Base-by-base conservation (phyloP, 2,329 filamentous ascomycete species). In the Fusarium coffeatum region DNA sequence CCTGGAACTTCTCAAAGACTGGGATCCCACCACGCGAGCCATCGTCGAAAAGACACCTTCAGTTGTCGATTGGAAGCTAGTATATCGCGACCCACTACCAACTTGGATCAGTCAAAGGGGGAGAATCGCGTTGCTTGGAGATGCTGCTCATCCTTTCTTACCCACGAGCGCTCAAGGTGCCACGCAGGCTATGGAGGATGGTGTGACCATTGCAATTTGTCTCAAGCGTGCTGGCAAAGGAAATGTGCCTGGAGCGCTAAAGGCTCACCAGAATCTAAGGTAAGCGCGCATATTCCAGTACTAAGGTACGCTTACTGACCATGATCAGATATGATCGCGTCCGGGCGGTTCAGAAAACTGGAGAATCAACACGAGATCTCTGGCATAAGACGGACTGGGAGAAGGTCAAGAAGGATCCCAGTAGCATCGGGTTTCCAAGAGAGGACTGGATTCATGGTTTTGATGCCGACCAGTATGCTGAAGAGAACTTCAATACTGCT, bases 321-420 rank as follows among this genome's bases (percentile, higher is more conserved):
- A 12, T 23, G 3, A 3, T 1, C 18, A 73, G 71, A 13, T 74
- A 73, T 10, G 68, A 72, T 6, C 68, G 71, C 10, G 71, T 73
- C 4, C 62, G 42, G 8, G 69, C 66, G 2, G 68, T 74, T 3
- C 71, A 73, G 11, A 74, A 69, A 18, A 73, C 71, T 0, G 71
- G 71, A 9, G 69, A 74, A 13, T 59, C 71, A 1, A 73, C 71
- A 1, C 49, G 71, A 3, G 71, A 73, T 28, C 28, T 72, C 5
- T 73, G 71, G 71, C 71, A 73, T 12, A 74, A 71, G 23, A 72
- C 69, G 2, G 60, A 73, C 27, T 73, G 71, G 71, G 56, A 32
- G 5, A 55, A 59, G 6, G 71, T 72, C 3, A 71, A 62, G 8
- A 23, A 69, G 10, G 51, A 72, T 6, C 71, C 71, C 0, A 55